Percentiles rank a stretch among this genome's conserved stretches.
Conservation (phyloP, 306 rosid genomes). For the Phaseolus lunatus region DNA sequence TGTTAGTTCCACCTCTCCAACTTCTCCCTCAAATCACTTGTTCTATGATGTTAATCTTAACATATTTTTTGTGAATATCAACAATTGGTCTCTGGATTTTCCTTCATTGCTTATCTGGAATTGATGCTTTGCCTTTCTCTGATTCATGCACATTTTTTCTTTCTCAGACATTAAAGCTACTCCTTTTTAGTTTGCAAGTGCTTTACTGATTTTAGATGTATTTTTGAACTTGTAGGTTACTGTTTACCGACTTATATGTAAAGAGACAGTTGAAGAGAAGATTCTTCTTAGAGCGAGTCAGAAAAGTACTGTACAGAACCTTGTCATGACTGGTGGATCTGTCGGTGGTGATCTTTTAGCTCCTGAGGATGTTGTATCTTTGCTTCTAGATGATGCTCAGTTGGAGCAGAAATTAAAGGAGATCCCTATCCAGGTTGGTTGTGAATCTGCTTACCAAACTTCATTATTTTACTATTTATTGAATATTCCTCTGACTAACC, state of each 20-base stretch:
- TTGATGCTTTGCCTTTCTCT: constrained; percentile 13
- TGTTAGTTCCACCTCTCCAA: constrained; percentile 59
- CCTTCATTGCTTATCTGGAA: constrained; percentile 32
- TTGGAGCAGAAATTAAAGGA: constrained; percentile 91
- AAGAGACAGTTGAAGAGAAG: constrained; percentile 99
- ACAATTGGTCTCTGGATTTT: not conserved
- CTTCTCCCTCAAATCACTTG: not conserved
- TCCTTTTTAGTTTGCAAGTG: constrained; percentile 7
- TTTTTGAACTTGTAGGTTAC: constrained; percentile 70
- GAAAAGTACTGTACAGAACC: constrained; percentile 98
- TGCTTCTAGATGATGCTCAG: constrained; percentile 96
- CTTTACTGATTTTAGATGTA: constrained; percentile 25
- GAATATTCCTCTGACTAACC: constrained; percentile 18
- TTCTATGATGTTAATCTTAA: constrained; percentile 29
- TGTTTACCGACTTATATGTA: constrained; percentile 94
- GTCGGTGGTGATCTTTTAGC: constrained; percentile 97
- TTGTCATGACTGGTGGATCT: constrained; percentile 99
- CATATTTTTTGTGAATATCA: constrained; percentile 23
- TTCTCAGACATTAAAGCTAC: constrained; percentile 25
- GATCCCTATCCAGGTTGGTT: constrained; percentile 78
- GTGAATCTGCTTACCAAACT: constrained; percentile 36
- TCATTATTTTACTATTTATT: constrained; percentile 42
- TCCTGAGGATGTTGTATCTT: constrained; percentile 96
- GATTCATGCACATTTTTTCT: constrained; percentile 39
- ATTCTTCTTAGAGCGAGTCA: constrained; percentile 97